phyloP scores from a whole-genome alignment of 106 monocot genomes.

The Chionographis japonica region DNA sequence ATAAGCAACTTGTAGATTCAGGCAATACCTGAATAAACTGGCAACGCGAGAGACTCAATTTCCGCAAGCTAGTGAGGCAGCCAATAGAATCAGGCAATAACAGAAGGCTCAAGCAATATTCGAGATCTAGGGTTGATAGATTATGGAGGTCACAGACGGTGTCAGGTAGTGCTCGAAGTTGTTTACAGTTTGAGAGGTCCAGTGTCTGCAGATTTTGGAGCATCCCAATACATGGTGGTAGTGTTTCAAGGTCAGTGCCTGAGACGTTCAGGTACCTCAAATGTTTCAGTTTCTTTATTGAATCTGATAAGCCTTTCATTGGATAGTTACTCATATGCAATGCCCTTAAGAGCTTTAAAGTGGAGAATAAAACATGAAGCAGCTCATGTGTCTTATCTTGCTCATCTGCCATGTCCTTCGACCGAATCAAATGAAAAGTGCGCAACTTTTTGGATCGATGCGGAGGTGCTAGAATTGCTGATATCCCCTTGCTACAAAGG shows the following conservation, averaged over 20 bases:
- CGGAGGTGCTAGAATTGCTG: background rate
- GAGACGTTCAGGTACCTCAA: background rate
- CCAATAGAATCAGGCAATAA: background rate
- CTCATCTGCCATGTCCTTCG: background rate
- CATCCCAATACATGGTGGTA: background rate
- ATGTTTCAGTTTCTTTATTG: background rate
- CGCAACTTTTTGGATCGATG: background rate
- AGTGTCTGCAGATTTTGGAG: background rate
- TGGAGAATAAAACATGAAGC: background rate
- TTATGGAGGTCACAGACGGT: background rate
- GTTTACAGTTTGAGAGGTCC: background rate
- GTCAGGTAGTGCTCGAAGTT: background rate
- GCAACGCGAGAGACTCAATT: background rate
- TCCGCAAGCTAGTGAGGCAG: background rate
- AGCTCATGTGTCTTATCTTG: background rate
- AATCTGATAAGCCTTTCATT: background rate
- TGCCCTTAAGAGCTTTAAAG: background rate
- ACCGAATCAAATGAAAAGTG: background rate
- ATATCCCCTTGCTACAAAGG: background rate
- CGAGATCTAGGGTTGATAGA: background rate
- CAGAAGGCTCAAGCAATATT: background rate
- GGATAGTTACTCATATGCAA: background rate
- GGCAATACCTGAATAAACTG: background rate
- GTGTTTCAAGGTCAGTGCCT: background rate
- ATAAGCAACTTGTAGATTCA: background rate